Evolutionary conservation across 2,329 filamentous ascomycete species (phyloP).

Genomic region (Penicillium oxalicum): DNA sequence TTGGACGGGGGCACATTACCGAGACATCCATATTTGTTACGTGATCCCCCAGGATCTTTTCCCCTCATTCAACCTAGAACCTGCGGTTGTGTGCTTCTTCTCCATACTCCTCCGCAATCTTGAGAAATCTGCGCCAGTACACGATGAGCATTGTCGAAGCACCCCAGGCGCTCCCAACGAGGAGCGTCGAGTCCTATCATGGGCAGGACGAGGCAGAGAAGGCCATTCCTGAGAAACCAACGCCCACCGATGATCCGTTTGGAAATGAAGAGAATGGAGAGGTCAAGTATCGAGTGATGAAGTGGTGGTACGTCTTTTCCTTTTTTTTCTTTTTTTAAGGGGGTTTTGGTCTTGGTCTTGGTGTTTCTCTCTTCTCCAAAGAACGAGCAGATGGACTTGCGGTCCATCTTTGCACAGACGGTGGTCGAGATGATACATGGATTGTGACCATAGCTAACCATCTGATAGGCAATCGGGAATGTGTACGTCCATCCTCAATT

Average conservation of each 20-base stretch:
- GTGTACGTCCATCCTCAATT: constrained; percentile 17
- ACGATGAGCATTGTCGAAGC: constrained; percentile 13
- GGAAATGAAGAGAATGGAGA: constrained; percentile 33
- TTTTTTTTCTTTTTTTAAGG: background rate
- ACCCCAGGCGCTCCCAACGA: constrained; percentile 4
- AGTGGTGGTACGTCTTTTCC: constrained; percentile 33
- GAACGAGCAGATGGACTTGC: too few relatives aligned
- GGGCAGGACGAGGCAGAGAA: constrained; percentile 16
- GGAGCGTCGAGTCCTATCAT: constrained; percentile 14
- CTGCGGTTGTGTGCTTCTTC: background rate
- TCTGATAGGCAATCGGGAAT: constrained; percentile 35
- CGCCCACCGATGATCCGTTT: constrained; percentile 26
- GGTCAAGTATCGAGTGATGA: constrained; percentile 46
- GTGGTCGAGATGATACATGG: too few relatives aligned
- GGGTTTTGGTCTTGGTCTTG: too few relatives aligned
- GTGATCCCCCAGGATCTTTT: constrained; percentile 7
- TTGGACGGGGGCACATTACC: background rate
- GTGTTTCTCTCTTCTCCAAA: too few relatives aligned
- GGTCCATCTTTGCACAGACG: too few relatives aligned
- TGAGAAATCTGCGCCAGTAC: background rate
- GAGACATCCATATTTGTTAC: constrained; percentile 10
- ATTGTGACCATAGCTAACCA: too few relatives aligned
- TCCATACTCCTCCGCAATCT: background rate
- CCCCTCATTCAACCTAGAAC: constrained; percentile 5
- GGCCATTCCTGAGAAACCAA: constrained; percentile 8